Evolutionary conservation across 2,329 filamentous ascomycete genomes (phyloP), one percentile per base, ranked within the genome.

Genomic region (Catunica adiposa): DNA sequence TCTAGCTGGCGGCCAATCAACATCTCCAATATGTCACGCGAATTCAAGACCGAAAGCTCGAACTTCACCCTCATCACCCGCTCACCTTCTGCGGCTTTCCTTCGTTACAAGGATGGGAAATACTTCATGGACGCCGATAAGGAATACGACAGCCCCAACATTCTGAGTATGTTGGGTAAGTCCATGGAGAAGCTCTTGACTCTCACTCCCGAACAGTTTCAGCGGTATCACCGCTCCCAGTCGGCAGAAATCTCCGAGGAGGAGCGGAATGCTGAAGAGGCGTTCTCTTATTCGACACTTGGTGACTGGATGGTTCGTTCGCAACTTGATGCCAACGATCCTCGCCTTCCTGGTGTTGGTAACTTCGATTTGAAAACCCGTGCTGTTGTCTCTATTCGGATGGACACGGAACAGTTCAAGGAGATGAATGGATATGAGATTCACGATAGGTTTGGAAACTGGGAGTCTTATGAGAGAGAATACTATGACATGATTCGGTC

Each of bases 101-200:
- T 96, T 15, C 79, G 86, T 53, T 86, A 82, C 68, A 84, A 86
- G 61, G 78, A 95, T 64, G 90, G 89, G 1, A 78, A 82, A 0
- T 98, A 98, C 66, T 89, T 90, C 3, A 92, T 98, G 58, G 92
- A 98, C 66, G 87, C 89, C 0, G 92, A 98, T 68, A 98, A 97
- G 69, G 79, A 95, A 65, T 92, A 80, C 62, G 89, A 96, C 63
- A 77, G 72, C 6, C 84, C 86, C 31, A 97, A 87, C 61, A 79
- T 98, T 31, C 75, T 98, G 52, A 92, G 85, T 69, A 88, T 90
- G 75, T 77, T 98, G 15, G 92, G 92, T 14, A 92, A 94, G 64
- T 95, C 89, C 0, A 89, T 98, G 82, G 92, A 98, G 68, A 96
- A 97, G 68, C 76, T 97, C 29, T 75, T 98, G 26, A 97, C 92